phyloP scores from a whole-genome alignment of 2,329 filamentous ascomycete species.

The Lachnellula occidentalis region DNA sequence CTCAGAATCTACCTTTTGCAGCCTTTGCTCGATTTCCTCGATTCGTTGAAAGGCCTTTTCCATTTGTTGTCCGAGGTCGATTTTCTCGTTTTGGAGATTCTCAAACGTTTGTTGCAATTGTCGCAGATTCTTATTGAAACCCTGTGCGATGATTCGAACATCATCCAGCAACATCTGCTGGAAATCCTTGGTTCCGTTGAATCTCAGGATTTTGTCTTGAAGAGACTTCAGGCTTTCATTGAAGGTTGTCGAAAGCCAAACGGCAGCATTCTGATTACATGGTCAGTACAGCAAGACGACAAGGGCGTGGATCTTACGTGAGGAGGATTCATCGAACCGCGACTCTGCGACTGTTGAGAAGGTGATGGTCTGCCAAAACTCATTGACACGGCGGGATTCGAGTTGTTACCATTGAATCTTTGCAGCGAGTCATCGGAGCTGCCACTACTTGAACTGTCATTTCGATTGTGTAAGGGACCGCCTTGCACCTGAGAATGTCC shows the following conservation, averaged over 20 bases:
- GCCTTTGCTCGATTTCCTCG: not conserved
- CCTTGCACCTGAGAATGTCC: not conserved
- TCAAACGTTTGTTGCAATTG: conserved; percentile 4
- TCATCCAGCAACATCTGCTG: not conserved
- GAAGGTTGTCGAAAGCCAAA: not conserved
- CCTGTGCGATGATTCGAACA: conserved; percentile 2
- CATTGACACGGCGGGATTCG: not conserved
- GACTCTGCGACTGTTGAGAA: not conserved
- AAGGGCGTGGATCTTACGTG: not conserved
- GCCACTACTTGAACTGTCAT: not conserved
- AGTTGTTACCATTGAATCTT: not conserved
- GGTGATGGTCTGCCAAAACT: not conserved
- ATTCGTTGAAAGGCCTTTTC: not conserved
- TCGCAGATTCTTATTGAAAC: conserved; percentile 1
- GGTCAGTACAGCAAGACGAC: not conserved
- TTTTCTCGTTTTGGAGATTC: conserved; percentile 3
- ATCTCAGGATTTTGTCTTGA: conserved; percentile 1
- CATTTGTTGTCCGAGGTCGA: not conserved
- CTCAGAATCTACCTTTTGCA: conserved; percentile 6
- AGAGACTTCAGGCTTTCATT: not conserved
- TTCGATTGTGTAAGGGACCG: not conserved
- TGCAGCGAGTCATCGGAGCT: not conserved
- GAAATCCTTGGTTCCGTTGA: conserved; percentile 1
- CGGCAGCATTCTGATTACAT: not conserved
- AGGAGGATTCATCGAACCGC: not conserved